phyloP scores from a whole-genome alignment of 1,139 yeast species.

The Wickerhamiella infanticola region DNA sequence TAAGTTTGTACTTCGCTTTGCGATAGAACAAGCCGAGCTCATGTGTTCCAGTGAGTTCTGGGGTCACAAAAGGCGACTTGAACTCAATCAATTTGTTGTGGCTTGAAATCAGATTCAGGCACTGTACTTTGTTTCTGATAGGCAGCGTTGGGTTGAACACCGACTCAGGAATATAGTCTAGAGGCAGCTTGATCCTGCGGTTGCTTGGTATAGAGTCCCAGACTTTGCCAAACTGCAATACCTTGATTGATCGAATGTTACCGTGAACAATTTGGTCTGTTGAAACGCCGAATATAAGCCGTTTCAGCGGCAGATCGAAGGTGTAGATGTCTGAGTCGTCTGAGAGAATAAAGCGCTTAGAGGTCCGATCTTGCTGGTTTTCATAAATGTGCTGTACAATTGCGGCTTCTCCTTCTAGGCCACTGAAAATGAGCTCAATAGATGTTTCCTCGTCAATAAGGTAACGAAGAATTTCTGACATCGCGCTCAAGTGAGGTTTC shows the following conservation, averaged over 20 bases:
- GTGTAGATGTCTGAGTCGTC: background rate
- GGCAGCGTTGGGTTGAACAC: background rate
- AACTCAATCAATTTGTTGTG: background rate
- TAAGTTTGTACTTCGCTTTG: background rate
- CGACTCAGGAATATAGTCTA: background rate
- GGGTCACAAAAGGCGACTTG: background rate
- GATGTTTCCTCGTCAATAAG: background rate
- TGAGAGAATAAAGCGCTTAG: background rate
- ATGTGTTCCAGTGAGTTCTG: background rate
- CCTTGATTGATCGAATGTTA: background rate
- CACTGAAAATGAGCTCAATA: background rate
- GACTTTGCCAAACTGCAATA: background rate
- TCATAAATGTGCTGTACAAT: background rate
- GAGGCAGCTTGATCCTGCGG: background rate
- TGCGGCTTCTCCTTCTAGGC: background rate
- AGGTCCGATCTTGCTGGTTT: background rate
- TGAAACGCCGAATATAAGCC: background rate
- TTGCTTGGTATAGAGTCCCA: background rate
- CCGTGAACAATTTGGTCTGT: background rate
- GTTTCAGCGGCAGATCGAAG: background rate
- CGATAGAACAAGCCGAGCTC: background rate
- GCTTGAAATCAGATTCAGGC: background rate
- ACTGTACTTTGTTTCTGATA: background rate
- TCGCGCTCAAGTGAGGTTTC: background rate
- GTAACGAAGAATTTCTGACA: background rate